These are phyloP conservation scores for Candida ipomoeae DNA, from an alignment of 805 yeast species.

Conservation along the genomic window DNA sequence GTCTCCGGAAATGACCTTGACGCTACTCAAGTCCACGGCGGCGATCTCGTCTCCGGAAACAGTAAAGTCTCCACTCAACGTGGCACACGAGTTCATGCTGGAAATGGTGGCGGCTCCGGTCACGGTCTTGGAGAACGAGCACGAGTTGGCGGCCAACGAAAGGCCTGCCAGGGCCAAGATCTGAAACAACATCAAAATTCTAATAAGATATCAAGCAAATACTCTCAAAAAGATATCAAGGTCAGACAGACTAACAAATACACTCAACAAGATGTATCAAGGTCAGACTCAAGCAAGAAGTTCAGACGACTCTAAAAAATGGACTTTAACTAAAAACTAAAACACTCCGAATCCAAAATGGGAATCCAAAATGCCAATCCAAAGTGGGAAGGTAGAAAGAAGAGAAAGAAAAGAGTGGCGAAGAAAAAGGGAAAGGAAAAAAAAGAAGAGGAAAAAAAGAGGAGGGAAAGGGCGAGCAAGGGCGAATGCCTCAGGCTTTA, in stretches of 20 bases:
- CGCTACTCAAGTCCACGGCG: conserved; percentile 27
- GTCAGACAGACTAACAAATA: too few species aligned
- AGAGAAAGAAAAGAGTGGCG: background rate
- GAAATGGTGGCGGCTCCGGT: conserved; percentile 35
- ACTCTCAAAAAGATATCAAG: background rate
- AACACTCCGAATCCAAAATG: too few species aligned
- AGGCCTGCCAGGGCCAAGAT: conserved; percentile 14
- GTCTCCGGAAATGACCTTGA: conserved; percentile 28
- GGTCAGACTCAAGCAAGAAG: background rate
- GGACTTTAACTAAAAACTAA: background rate
- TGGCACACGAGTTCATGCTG: conserved; percentile 36
- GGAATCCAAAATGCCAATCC: too few species aligned
- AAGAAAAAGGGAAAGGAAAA: background rate
- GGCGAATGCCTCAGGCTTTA: background rate
- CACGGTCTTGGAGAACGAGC: conserved; percentile 39
- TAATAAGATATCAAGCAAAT: background rate
- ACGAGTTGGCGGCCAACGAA: conserved; percentile 16
- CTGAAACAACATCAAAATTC: conserved; percentile 2
- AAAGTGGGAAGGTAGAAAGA: background rate
- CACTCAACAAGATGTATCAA: background rate
- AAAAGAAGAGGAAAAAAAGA: background rate
- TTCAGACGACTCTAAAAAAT: background rate
- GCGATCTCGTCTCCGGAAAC: conserved; percentile 32
- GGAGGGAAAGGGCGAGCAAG: background rate
- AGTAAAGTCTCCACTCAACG: conserved; percentile 38